A percentile compares a stretch with the other conserved stretches of the same genome.
Evolutionary conservation across 2,329 filamentous ascomycete genomes (phyloP).

Genomic region (Teratosphaeria gauchensis): DNA sequence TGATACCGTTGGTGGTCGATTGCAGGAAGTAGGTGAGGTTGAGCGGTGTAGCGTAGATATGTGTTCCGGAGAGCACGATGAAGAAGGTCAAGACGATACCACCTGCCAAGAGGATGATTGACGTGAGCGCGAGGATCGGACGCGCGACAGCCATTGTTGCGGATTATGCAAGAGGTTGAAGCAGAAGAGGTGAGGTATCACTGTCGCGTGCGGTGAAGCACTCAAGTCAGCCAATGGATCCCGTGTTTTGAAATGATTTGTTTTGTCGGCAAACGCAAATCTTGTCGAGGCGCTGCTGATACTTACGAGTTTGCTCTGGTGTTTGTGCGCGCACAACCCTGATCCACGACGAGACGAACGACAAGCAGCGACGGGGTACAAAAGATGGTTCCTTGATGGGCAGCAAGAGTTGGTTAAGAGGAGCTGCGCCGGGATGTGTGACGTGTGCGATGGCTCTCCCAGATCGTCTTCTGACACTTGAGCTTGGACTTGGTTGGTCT

Average conservation of each 20-base stretch:
- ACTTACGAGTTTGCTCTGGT: background rate
- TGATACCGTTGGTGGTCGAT: conserved; percentile 64
- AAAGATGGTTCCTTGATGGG: background rate
- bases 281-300: background rate
- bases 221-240: background rate
- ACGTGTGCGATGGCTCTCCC: background rate
- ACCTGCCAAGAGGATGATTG: conserved; percentile 53
- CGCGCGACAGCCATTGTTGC: conserved; percentile 32
- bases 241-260: background rate
- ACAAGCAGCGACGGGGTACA: background rate
- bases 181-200: background rate
- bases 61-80: conserved; percentile 51
- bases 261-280: background rate
- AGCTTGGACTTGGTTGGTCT: background rate
- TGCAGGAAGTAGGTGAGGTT: conserved; percentile 77
- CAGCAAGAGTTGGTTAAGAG: background rate
- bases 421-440: background rate
- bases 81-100: conserved; percentile 57
- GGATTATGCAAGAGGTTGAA: background rate
- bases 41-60: conserved; percentile 47
- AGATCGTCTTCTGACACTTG: background rate
- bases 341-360: background rate
- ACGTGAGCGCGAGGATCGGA: conserved; percentile 44
- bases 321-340: background rate
- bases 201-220: background rate